These are phyloP conservation scores for Rhizopus delemar DNA, from an alignment of 371 early-diverging fungal species.

Conservation along the genomic window DNA sequence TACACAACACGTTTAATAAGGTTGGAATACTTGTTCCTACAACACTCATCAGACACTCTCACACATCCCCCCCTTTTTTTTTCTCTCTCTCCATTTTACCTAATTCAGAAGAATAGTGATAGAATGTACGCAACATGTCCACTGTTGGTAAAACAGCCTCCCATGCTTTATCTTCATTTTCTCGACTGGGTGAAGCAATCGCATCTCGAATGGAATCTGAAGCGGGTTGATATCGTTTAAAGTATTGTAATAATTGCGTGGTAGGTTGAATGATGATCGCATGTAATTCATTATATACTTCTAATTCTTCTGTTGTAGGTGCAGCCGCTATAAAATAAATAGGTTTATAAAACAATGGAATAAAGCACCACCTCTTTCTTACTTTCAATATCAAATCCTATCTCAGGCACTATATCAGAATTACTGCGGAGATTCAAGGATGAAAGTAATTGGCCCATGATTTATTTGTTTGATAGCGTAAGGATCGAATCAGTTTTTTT, in stretches of 20 bases:
- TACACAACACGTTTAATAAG: constrained; percentile 73
- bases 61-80: not conserved
- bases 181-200: constrained; percentile 76
- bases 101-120: constrained; percentile 72
- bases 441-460: constrained; percentile 49
- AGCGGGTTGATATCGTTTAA: constrained; percentile 56
- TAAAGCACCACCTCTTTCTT: constrained; percentile 19
- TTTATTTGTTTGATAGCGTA: not conserved
- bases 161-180: constrained; percentile 89
- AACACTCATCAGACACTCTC: not conserved
- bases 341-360: not conserved
- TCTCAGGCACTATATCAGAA: constrained; percentile 48
- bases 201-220: constrained; percentile 63
- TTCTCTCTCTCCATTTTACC: constrained; percentile 42
- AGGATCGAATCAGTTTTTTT: not conserved
- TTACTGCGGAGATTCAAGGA: constrained; percentile 41
- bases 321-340: constrained; percentile 46
- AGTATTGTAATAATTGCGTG: constrained; percentile 42
- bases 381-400: constrained; percentile 56
- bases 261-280: constrained; percentile 53
- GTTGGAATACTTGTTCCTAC: constrained; percentile 76
- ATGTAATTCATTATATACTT: constrained; percentile 48
- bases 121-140: constrained; percentile 74
- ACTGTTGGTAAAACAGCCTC: constrained; percentile 82
- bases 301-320: constrained; percentile 55